Conservation (phyloP, 1,284 basidiomycete species). For the Ustilago loliicola region DNA sequence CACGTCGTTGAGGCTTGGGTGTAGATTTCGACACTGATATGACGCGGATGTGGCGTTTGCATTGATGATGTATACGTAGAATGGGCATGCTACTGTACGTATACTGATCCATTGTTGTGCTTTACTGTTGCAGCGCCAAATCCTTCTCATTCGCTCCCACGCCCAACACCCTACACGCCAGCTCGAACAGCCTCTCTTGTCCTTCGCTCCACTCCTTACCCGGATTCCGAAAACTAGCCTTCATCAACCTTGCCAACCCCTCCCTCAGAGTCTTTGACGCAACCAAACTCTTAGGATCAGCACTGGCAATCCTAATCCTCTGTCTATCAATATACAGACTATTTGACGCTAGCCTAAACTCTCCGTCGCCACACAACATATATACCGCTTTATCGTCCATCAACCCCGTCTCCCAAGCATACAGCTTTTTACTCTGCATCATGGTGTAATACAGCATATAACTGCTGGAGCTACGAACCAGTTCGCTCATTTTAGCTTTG, state of each 20-base stretch:
- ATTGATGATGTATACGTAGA: not conserved
- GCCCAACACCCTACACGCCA: constrained; percentile 71
- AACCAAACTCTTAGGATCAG: constrained; percentile 77
- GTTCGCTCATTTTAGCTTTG: constrained; percentile 36
- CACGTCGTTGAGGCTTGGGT: constrained; percentile 4
- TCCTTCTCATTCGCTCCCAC: constrained; percentile 61
- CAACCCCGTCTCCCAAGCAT: constrained; percentile 94
- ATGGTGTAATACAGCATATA: constrained; percentile 59
- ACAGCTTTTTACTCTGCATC: constrained; percentile 91
- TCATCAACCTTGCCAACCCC: constrained; percentile 78
- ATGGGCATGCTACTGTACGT: not conserved
- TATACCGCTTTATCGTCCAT: constrained; percentile 86
- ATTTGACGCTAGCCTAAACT: constrained; percentile 85
- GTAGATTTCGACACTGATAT: constrained; percentile 32
- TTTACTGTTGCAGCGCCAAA: constrained; percentile 39
- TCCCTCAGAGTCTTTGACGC: constrained; percentile 85
- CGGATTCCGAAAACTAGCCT: constrained; percentile 73
- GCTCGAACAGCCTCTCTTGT: constrained; percentile 77
- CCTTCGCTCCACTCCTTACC: constrained; percentile 76
- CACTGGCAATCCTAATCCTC: constrained; percentile 79
- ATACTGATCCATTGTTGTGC: too few relatives aligned
- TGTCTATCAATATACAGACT: constrained; percentile 86
- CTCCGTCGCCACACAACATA: constrained; percentile 89
- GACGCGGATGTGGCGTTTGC: constrained; percentile 43
- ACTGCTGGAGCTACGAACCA: constrained; percentile 38